Evolutionary conservation across 805 yeast species (phyloP).

Genomic region (Isabelozyma rhagii): DNA sequence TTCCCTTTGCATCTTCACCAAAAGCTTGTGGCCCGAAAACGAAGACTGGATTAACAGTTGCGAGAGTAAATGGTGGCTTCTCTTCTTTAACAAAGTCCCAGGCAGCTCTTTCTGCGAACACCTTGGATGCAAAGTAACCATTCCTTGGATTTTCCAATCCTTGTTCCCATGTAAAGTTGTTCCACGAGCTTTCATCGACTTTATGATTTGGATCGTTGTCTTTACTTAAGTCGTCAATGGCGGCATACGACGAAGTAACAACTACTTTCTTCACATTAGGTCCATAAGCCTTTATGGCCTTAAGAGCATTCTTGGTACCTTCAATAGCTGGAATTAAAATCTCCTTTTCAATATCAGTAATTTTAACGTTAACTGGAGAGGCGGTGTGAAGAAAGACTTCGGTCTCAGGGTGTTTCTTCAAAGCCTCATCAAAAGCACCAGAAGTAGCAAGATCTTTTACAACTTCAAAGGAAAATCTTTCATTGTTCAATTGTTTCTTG

Average conservation of each 20-base stretch:
- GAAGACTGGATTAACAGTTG: constrained; percentile 32
- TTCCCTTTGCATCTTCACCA: constrained; percentile 21
- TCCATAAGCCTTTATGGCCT: constrained; percentile 13
- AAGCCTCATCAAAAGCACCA: constrained; percentile 19
- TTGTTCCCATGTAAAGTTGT: constrained; percentile 31
- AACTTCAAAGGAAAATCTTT: constrained; percentile 12
- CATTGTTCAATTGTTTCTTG: constrained; percentile 19
- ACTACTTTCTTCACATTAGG: constrained; percentile 16
- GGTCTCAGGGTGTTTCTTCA: constrained; percentile 18
- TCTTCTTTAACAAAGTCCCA: constrained; percentile 26
- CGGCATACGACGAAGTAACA: constrained; percentile 8
- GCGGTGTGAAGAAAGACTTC: constrained; percentile 19
- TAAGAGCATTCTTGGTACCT: constrained; percentile 22
- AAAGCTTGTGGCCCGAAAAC: constrained; percentile 42
- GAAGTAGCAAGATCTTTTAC: constrained; percentile 11
- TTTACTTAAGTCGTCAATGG: neutral
- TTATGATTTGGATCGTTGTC: neutral
- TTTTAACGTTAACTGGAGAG: constrained; percentile 15
- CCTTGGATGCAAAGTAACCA: constrained; percentile 35
- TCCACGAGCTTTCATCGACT: constrained; percentile 36
- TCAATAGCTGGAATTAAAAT: constrained; percentile 19
- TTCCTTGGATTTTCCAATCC: constrained; percentile 12
- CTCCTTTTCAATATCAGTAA: constrained; percentile 12
- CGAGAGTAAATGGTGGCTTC: constrained; percentile 26
- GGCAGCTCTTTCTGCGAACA: constrained; percentile 30